phyloP scores from a whole-genome alignment of 139 green algal genomes.

The Ulvella scutata region DNA sequence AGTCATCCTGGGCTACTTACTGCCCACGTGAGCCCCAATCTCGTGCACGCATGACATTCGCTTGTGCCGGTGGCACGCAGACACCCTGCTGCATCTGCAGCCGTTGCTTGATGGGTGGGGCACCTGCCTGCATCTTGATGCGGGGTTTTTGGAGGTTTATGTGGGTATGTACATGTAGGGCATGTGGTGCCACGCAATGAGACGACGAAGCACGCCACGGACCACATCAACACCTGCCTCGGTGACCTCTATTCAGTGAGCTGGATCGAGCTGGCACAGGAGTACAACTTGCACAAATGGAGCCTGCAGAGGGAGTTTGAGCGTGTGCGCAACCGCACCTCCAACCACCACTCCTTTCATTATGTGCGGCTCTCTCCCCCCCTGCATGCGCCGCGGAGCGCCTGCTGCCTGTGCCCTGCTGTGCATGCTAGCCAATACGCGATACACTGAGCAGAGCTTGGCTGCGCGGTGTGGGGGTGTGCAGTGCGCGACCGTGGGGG shows the following conservation, averaged over 20 bases:
- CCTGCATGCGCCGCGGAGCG: background rate
- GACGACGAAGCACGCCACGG: slow-evolving; percentile 9
- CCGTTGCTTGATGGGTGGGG: no score
- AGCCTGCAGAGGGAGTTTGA: slow-evolving; percentile 44
- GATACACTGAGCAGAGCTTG: no score
- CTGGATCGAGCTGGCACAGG: slow-evolving; percentile 87
- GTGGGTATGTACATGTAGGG: background rate
- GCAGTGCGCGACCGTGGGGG: background rate
- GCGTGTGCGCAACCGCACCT: slow-evolving; percentile 54
- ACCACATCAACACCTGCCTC: slow-evolving; percentile 72
- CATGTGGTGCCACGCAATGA: background rate
- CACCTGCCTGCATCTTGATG: no score
- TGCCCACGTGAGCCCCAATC: slow-evolving; percentile 34
- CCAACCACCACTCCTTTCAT: slow-evolving; percentile 60
- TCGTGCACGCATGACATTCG: background rate
- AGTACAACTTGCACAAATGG: slow-evolving; percentile 28
- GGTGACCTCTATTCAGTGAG: slow-evolving; percentile 87
- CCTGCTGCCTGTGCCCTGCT: background rate
- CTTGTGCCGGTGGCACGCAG: background rate
- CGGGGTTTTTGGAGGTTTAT: background rate
- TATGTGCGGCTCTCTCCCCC: slow-evolving; percentile 6
- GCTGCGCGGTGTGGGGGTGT: no score
- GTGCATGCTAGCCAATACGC: no score
- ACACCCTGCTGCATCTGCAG: background rate
- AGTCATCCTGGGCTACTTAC: slow-evolving; percentile 86